phyloP scores from a whole-genome alignment of 2,329 filamentous ascomycete genomes.

The Aschersonia sp. region DNA sequence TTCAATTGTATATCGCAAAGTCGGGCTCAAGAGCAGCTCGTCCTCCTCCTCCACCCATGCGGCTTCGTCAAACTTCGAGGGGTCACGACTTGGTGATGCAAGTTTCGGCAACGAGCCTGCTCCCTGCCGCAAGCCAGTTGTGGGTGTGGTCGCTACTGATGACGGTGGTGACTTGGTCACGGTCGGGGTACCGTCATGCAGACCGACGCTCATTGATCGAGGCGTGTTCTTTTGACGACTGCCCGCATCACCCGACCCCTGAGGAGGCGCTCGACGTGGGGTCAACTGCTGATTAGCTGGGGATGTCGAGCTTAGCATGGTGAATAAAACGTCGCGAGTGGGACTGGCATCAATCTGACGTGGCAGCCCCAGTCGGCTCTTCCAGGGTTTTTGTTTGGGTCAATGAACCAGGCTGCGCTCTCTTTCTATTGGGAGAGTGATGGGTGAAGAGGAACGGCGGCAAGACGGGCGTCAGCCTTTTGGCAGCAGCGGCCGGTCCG shows the following conservation, averaged over 20 bases:
- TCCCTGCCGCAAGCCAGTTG: neutral
- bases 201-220: neutral
- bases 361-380: conserved; percentile 1
- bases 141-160: neutral
- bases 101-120: neutral
- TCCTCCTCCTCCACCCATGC: neutral
- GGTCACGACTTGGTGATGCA: neutral
- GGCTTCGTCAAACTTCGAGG: neutral
- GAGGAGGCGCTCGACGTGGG: conserved; percentile 1
- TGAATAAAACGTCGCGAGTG: conserved; percentile 4
- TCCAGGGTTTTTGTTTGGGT: neutral
- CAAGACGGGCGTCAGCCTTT: too few relatives aligned
- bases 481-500: too few relatives aligned
- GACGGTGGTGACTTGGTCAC: neutral
- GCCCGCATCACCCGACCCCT: conserved; percentile 1
- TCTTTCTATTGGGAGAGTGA: too few relatives aligned
- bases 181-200: neutral
- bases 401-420: neutral
- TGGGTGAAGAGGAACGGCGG: too few relatives aligned
- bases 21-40: neutral
- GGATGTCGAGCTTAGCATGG: conserved; percentile 11
- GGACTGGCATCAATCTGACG: conserved; percentile 5
- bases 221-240: neutral
- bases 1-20: conserved; percentile 10
- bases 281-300: neutral